Conservation (phyloP, 78 protist genomes). For the Dictyostelium discoideum region dicty_2.7 NC_007088.5:800501-801000, state of each 20-base stretch:
- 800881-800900: not conserved
- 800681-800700: not conserved
- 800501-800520: not conserved
- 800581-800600: not conserved
- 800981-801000: not conserved
- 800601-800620: not conserved
- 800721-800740: not conserved
- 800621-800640: not conserved
- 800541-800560: not conserved
- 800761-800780: not conserved
- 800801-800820: not conserved
- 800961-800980: not conserved
- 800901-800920: not conserved
- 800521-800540: not conserved
- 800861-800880: not conserved
- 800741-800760: not conserved
- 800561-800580: not conserved
- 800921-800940: not conserved
- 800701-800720: not conserved
- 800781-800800: not conserved
- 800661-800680: not conserved
- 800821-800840: not conserved
- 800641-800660: not conserved
- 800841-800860: not conserved
- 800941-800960: not conserved